Conservation (phyloP, 345 rosid species). For the Sisymbrium altissimum region DNA sequence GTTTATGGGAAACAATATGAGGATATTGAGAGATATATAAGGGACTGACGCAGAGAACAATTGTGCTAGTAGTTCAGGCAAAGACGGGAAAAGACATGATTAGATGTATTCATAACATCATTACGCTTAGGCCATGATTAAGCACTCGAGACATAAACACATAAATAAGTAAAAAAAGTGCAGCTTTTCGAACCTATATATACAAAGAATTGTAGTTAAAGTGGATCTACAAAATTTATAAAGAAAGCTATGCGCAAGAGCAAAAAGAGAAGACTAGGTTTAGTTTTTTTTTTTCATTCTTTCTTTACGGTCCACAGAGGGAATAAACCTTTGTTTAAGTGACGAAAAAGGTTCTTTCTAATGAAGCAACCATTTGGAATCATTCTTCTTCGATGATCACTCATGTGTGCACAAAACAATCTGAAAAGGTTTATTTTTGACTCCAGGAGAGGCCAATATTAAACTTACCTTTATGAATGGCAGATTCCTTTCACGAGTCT, state of each 20-base stretch:
- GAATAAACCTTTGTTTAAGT: conserved; percentile 17
- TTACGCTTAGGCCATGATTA: conserved; percentile 34
- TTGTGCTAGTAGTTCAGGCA: conserved; percentile 9
- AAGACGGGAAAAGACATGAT: conserved; percentile 21
- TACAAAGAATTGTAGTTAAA: conserved; percentile 16
- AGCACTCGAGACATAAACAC: conserved; percentile 34
- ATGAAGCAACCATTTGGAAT: conserved; percentile 38
- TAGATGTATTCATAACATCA: conserved; percentile 32
- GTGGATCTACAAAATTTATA: conserved; percentile 16
- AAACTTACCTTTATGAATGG: conserved; percentile 2
- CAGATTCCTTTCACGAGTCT: conserved; percentile 28
- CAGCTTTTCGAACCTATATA: conserved; percentile 20
- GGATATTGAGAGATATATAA: conserved; percentile 22
- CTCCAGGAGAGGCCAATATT: conserved; percentile 15
- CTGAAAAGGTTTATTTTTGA: conserved; percentile 18
- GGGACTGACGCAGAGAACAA: conserved; percentile 8
- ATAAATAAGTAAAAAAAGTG: conserved; percentile 23
- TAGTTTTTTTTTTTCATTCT: conserved; percentile 2
- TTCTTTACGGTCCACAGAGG: conserved; percentile 24
- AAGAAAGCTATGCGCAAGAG: conserved; percentile 28
- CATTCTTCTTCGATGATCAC: conserved; percentile 36
- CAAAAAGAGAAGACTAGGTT: conserved; percentile 28
- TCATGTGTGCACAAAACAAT: conserved; percentile 20
- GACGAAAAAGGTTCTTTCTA: conserved; percentile 19
- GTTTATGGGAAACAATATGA: background rate